Base-by-base conservation (phyloP, 345 rosid genomes). In the Euphorbia peplus region DNA sequence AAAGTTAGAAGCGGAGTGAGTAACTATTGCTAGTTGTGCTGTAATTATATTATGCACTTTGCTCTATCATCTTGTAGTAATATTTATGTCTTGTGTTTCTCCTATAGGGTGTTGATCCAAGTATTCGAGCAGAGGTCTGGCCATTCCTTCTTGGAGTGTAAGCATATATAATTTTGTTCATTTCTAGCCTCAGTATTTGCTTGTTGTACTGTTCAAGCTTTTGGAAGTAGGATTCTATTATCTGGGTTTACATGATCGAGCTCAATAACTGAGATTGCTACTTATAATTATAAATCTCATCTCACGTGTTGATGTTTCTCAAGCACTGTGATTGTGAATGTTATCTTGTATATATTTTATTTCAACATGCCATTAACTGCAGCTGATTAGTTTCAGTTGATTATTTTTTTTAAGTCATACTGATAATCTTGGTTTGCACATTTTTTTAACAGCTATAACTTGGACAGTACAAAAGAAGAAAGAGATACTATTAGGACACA, bases 141-240 rank as follows among this genome's bases (percentile, higher is more conserved):
- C 99, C 99, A 0, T 91, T 88, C 75, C 97, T 95, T 63, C 97
- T 95, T 60, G 98, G 98, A 72, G 98, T 95, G 99, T 95, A 86
- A 90, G 99, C 73, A 56, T 53, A 2, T 57, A 57, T 21, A n/a
- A 30, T 35, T 57, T 25, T 35, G 11, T 59, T 9, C 25, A 50
- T 10, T 32, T 12, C 42, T 24, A 55, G 1, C 13, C 44, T 25
- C 46, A 32, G 1, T 28, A 53, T 57, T 16, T 19, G 2, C 35
- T 0, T 13, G 32, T 37, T 39, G 1, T 57, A 42, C 24, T 66
- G 21, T 13, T 32, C 29, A 7, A 12, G 59, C 69, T 19, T 35
- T 66, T 66, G 26, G 29, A 53, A 32, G 56, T 9, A 66, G 21
- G n/a, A n/a, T n/a, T n/a, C n/a, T 50, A 35, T 35, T 32, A 10